A percentile compares a stretch with the other conserved stretches of the same genome.
These are phyloP conservation scores for Alternaria triticimaculans DNA, from an alignment of 2,329 filamentous ascomycete genomes.

Conservation along the genomic window DNA sequence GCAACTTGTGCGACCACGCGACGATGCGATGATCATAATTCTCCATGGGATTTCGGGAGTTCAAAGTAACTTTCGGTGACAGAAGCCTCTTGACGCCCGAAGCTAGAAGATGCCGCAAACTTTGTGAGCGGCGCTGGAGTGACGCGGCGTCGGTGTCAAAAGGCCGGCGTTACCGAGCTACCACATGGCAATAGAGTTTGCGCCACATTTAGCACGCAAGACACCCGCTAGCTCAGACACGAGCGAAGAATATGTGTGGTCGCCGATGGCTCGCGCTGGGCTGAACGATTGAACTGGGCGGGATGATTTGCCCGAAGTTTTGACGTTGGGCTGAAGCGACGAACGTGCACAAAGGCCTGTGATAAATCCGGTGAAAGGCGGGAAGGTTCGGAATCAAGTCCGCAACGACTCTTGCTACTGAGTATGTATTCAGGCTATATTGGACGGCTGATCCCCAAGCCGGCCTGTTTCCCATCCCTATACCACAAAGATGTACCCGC, in stretches of 20 bases:
- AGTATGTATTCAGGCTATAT: background rate
- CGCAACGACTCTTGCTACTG: background rate
- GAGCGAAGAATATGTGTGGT: background rate
- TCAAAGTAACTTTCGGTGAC: background rate
- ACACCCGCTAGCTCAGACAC: background rate
- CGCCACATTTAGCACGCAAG: background rate
- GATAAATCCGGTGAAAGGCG: background rate
- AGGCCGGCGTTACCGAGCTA: background rate
- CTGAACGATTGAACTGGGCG: background rate
- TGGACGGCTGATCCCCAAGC: background rate
- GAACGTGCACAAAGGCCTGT: slow-evolving; percentile 1
- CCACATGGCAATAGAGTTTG: slow-evolving; percentile 3
- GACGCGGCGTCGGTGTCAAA: background rate
- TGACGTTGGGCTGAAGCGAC: slow-evolving; percentile 1
- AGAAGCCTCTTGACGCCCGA: background rate
- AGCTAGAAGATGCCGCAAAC: background rate
- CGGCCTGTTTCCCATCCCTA: background rate
- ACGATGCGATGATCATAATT: background rate
- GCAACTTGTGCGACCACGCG: background rate
- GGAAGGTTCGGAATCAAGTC: background rate
- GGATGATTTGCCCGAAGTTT: background rate
- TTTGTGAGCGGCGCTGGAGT: background rate
- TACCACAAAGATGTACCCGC: background rate
- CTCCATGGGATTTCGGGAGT: background rate
- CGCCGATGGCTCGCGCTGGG: background rate